phyloP scores from a whole-genome alignment of 441 rosid genomes.

The Aleurites moluccanus region DNA sequence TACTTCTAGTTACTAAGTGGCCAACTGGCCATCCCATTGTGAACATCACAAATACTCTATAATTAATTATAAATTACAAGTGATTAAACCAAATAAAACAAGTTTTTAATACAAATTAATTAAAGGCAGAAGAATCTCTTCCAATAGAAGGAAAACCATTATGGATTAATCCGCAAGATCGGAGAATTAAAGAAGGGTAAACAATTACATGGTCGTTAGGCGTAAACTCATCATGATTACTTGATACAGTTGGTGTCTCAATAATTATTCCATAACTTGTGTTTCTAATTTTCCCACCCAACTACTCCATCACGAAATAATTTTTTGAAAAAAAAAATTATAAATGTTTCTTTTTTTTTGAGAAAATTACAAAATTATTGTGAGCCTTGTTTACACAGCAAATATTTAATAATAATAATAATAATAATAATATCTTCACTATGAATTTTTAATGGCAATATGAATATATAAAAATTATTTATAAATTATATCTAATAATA shows the following conservation, averaged over 20 bases:
- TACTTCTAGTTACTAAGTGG: too few species aligned
- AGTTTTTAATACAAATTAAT: not conserved
- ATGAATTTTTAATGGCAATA: too few species aligned
- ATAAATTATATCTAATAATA: too few species aligned
- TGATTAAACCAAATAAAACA: not conserved
- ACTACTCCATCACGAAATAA: not conserved
- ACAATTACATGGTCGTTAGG: not conserved
- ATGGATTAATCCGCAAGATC: not conserved
- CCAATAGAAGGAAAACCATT: constrained; percentile 3
- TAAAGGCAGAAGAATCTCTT: not conserved
- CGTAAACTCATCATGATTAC: not conserved
- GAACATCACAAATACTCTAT: too few species aligned
- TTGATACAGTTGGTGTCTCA: constrained; percentile 18
- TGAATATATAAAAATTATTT: too few species aligned
- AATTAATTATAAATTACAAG: not conserved
- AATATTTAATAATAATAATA: too few species aligned
- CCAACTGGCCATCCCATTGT: too few species aligned
- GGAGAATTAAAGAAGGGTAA: not conserved
- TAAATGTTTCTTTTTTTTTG: too few species aligned
- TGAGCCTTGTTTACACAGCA: too few species aligned
- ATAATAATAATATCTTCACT: too few species aligned
- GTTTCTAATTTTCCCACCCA: not conserved
- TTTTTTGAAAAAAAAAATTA: not conserved
- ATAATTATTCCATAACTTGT: not conserved
- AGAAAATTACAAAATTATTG: too few species aligned